Conservation (phyloP, 352 stramenopile species). For the Aphanomyces astaci region DNA sequence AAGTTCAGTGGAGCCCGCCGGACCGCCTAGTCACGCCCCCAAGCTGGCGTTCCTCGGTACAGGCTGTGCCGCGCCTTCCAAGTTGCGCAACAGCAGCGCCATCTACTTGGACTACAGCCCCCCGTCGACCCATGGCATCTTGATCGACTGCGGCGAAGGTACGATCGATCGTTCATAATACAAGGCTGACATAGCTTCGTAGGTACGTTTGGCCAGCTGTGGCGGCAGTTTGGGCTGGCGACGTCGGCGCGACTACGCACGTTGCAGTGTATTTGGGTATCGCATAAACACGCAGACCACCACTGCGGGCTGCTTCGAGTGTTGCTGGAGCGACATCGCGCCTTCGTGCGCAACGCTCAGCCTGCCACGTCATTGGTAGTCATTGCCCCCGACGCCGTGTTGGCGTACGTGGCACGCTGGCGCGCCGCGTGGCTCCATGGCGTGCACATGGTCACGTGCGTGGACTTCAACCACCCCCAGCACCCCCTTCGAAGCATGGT, state of each 20-base stretch:
- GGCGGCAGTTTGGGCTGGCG: slow-evolving; percentile 6
- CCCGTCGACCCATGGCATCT: slow-evolving; percentile 35
- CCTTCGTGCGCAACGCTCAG: not conserved
- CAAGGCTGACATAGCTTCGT: too few relatives aligned
- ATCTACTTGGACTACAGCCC: slow-evolving; percentile 81
- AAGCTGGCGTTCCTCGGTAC: slow-evolving; percentile 44
- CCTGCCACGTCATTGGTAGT: slow-evolving; percentile 30
- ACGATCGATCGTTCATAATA: too few relatives aligned
- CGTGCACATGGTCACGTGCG: slow-evolving; percentile 40
- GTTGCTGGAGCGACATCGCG: not conserved
- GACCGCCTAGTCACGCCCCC: not conserved
- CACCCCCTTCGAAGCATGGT: slow-evolving; percentile 33
- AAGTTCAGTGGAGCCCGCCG: not conserved
- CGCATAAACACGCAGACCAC: slow-evolving; percentile 40
- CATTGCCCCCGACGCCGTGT: slow-evolving; percentile 43
- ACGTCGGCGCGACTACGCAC: slow-evolving; percentile 16
- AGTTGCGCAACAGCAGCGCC: slow-evolving; percentile 96
- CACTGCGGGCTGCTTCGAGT: slow-evolving; percentile 30
- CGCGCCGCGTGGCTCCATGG: slow-evolving; percentile 16
- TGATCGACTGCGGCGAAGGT: slow-evolving; percentile 95
- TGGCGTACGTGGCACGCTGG: slow-evolving; percentile 52
- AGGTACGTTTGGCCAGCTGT: slow-evolving; percentile 16
- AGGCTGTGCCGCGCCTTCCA: slow-evolving; percentile 87
- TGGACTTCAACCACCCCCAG: slow-evolving; percentile 40
- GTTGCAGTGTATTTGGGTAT: slow-evolving; percentile 34